These are phyloP conservation scores for Phytophthora syringae DNA, from an alignment of 352 stramenopile genomes.

Conservation along the genomic window DNA sequence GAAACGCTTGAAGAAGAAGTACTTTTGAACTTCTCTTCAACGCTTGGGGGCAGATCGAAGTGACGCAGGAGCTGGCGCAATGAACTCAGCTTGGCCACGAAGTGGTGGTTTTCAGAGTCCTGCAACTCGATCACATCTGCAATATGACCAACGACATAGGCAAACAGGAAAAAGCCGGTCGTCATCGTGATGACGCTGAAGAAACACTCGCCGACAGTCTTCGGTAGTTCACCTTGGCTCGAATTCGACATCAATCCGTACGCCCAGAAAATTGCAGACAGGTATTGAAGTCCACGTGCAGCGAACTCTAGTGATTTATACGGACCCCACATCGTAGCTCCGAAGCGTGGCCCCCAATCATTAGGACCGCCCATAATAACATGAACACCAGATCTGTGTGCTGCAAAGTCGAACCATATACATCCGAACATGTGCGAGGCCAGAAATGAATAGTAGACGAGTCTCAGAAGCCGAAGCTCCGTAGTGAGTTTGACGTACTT, in stretches of 20 bases:
- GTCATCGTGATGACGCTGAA: conserved; percentile 71
- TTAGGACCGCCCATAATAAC: conserved; percentile 24
- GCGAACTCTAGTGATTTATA: conserved; percentile 22
- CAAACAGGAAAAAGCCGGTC: conserved; percentile 64
- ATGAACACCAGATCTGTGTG: conserved; percentile 49
- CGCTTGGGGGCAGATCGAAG: conserved; percentile 48
- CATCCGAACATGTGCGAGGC: conserved; percentile 61
- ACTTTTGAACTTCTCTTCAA: conserved; percentile 71
- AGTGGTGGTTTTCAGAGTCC: conserved; percentile 65
- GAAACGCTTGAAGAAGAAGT: conserved; percentile 74
- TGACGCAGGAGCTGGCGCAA: conserved; percentile 57
- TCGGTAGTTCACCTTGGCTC: conserved; percentile 55
- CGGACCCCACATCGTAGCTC: conserved; percentile 41
- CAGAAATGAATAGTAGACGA: conserved; percentile 67
- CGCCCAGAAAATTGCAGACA: conserved; percentile 58
- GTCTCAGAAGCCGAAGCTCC: conserved; percentile 56
- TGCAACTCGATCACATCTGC: conserved; percentile 62
- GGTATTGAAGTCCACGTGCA: conserved; percentile 47
- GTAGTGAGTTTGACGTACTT: conserved; percentile 62
- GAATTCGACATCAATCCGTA: conserved; percentile 67
- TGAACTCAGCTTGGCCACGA: conserved; percentile 64
- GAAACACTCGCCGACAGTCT: conserved; percentile 52
- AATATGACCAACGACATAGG: conserved; percentile 68
- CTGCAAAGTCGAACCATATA: conserved; percentile 68
- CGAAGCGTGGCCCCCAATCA: conserved; percentile 34